phyloP scores from a whole-genome alignment of 2,329 filamentous ascomycete genomes.

The Pyrenochaeta sp. region DNA sequence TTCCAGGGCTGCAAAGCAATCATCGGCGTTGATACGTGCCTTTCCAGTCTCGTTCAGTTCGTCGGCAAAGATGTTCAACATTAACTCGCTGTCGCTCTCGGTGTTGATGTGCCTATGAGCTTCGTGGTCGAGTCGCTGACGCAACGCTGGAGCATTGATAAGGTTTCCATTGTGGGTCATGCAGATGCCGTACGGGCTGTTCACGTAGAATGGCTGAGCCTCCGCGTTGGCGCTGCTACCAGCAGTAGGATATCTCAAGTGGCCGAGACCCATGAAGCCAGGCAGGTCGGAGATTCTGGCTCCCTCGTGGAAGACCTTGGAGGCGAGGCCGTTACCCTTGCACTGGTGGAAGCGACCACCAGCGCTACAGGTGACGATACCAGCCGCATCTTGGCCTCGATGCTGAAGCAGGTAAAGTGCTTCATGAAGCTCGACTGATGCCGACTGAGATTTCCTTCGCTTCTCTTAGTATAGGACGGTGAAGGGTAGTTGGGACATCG shows the following conservation, averaged over 20 bases:
- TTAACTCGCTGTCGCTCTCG: slow-evolving; percentile 85
- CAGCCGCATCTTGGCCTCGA: slow-evolving; percentile 86
- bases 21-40: slow-evolving; percentile 78
- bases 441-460: slow-evolving; percentile 43
- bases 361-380: slow-evolving; percentile 77
- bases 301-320: slow-evolving; percentile 85
- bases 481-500: slow-evolving; percentile 11
- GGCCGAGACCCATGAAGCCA: slow-evolving; percentile 86
- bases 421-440: slow-evolving; percentile 56
- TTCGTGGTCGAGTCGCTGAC: slow-evolving; percentile 75
- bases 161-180: slow-evolving; percentile 89
- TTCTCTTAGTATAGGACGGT: slow-evolving; percentile 23
- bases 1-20: slow-evolving; percentile 76
- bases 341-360: slow-evolving; percentile 86
- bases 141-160: slow-evolving; percentile 77
- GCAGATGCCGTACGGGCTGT: slow-evolving; percentile 82
- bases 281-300: slow-evolving; percentile 76
- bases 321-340: slow-evolving; percentile 89
- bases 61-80: slow-evolving; percentile 88
- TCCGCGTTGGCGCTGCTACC: slow-evolving; percentile 85
- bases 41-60: slow-evolving; percentile 83
- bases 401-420: slow-evolving; percentile 56
- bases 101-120: slow-evolving; percentile 90
- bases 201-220: slow-evolving; percentile 93
- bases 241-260: slow-evolving; percentile 88